Evolutionary conservation across 352 stramenopile genomes (phyloP), one percentile per base, ranked within the genome.

Genomic region (Aphanomyces stellatus): DNA sequence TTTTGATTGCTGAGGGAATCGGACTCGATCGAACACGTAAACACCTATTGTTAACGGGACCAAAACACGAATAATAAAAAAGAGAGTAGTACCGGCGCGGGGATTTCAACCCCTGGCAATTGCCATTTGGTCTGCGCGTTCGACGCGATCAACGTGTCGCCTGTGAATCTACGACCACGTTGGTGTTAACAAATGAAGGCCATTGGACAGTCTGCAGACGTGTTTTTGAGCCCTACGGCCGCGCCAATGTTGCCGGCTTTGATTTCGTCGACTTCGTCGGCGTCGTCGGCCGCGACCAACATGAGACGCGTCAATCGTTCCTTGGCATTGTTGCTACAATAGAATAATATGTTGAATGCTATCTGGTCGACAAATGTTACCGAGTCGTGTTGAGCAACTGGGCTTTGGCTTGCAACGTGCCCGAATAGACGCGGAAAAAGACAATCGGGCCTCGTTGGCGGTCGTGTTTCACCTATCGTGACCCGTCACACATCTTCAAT

Each of bases 361-460:
- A n/a, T 31, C 24, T 62, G 28, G 34, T 17, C 41, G 46, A 31
- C 0, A 71, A 53, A 24, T 51, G 46, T 59, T 80, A 70, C 33
- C 79, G 79, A 22, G 81, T 88, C 19, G 79, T 81, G 74, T 95
- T 95, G 51, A 85, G 65, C 2, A 98, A 57, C 37, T 82, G 79
- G 24, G 91, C 79, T 33, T 93, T 87, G 51, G 83, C 81, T 61
- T 87, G 78, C 17, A 98, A 71, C 24, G 88, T 81, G 34, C 95
- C 95, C 15, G 87, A 96, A 79, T 98, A 98, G 7, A 98, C 88
- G 30, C 95, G 88, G 57, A 96, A 95, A 76, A 97, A 98, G 6
- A 96, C 90, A 33, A 95, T 76, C 4, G 88, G 76, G 0, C 87
- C 87, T 24, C 79, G 79, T 46, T 92, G 76, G 0, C 79, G 76